These are phyloP conservation scores for Royoungia palumana DNA, from an alignment of 768 basidiomycete species.

Conservation along the genomic window DNA sequence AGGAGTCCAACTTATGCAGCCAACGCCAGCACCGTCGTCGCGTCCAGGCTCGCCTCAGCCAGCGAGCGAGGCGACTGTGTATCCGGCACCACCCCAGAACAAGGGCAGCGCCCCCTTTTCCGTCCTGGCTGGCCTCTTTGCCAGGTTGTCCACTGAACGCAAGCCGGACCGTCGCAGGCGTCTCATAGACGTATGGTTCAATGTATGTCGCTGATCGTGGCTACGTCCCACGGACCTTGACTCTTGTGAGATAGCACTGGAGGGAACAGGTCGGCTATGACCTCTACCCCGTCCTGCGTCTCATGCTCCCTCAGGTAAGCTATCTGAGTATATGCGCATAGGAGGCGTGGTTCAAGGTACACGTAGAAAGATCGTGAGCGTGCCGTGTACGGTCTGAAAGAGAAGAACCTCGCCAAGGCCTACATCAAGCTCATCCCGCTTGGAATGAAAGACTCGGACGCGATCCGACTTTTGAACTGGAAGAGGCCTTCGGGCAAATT, in stretches of 20 bases:
- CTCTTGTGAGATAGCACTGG: slow-evolving; percentile 61
- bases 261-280: slow-evolving; percentile 81
- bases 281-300: slow-evolving; percentile 83
- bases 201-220: slow-evolving; percentile 45
- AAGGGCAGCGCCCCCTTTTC: slow-evolving; percentile 66
- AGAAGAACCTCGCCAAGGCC: slow-evolving; percentile 88
- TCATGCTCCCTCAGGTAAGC: slow-evolving; percentile 84
- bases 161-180: slow-evolving; percentile 73
- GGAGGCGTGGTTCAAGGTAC: neutral
- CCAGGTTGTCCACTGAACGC: slow-evolving; percentile 66
- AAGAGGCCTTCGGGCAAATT: slow-evolving; percentile 72
- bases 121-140: slow-evolving; percentile 68
- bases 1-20: slow-evolving; percentile 43
- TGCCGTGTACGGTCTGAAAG: slow-evolving; percentile 90
- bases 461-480: slow-evolving; percentile 84
- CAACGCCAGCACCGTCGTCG: slow-evolving; percentile 67
- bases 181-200: slow-evolving; percentile 75
- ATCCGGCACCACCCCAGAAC: slow-evolving; percentile 62
- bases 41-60: slow-evolving; percentile 44
- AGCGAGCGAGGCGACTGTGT: slow-evolving; percentile 28
- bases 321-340: neutral
- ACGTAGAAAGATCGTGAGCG: slow-evolving; percentile 89
- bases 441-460: slow-evolving; percentile 74
- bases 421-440: slow-evolving; percentile 90
- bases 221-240: slow-evolving; percentile 1